Evolutionary conservation across 2,329 filamentous ascomycete species (phyloP).

Genomic region (Ophiostoma sp.): DNA sequence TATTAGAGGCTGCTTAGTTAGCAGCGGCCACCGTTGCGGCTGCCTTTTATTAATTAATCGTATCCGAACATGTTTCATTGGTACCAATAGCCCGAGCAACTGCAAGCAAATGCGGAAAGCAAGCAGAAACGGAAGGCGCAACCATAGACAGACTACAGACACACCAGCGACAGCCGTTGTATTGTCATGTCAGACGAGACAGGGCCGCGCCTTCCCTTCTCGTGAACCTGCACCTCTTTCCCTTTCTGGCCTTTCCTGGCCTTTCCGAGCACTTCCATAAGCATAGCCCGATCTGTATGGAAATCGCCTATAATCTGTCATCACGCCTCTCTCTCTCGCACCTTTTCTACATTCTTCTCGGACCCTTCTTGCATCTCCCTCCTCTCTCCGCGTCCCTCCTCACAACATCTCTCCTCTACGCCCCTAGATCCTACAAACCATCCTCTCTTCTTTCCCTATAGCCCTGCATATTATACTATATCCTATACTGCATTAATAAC

Average conservation of each 20-base stretch:
- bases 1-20: background rate
- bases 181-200: constrained; percentile 12
- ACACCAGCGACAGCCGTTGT: background rate
- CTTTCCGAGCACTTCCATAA: background rate
- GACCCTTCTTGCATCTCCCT: background rate
- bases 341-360: background rate
- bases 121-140: constrained; percentile 2
- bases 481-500: background rate
- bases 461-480: background rate
- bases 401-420: background rate
- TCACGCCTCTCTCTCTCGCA: background rate
- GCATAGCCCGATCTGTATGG: background rate
- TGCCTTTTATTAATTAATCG: background rate
- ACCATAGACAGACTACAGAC: background rate
- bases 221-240: background rate
- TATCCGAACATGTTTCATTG: background rate
- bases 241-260: background rate
- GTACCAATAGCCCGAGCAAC: background rate
- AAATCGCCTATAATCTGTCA: background rate
- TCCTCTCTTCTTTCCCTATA: background rate
- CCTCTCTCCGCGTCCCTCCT: background rate
- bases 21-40: background rate
- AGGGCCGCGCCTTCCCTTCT: background rate
- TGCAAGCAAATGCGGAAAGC: constrained; percentile 4
- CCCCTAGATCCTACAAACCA: background rate